phyloP scores from a whole-genome alignment of 208 protist genomes.

The Leishmania lainsoni region DNA sequence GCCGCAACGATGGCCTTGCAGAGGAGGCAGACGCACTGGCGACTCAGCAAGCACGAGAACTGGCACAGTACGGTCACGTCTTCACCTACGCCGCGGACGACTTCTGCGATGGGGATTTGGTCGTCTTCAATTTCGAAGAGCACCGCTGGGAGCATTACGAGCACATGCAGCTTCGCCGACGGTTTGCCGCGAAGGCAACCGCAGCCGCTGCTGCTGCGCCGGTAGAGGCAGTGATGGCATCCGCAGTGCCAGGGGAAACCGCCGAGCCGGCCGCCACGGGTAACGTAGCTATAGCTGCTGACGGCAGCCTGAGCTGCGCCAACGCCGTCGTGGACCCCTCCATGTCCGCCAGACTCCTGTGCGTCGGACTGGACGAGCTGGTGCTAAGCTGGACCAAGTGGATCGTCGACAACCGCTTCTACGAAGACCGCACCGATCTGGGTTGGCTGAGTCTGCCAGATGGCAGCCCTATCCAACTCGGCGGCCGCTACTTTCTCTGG shows the following conservation, averaged over 20 bases:
- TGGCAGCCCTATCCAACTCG: conserved; percentile 36
- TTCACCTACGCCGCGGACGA: conserved; percentile 50
- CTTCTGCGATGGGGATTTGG: conserved; percentile 59
- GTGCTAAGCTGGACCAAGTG: conserved; percentile 64
- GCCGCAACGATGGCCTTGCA: background rate
- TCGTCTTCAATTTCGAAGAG: conserved; percentile 47
- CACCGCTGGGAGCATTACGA: conserved; percentile 53
- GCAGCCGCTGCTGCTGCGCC: background rate
- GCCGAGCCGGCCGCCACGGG: background rate
- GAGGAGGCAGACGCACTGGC: conserved; percentile 13
- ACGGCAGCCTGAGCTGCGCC: background rate
- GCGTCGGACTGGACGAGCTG: conserved; percentile 43
- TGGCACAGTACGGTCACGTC: conserved; percentile 26
- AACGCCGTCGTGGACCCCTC: conserved; percentile 22
- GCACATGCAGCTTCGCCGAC: conserved; percentile 47
- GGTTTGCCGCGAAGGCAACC: conserved; percentile 22
- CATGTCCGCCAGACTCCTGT: conserved; percentile 41
- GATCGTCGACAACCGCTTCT: conserved; percentile 51
- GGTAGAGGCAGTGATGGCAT: background rate
- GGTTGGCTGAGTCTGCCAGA: conserved; percentile 46
- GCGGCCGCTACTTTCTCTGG: conserved; percentile 66
- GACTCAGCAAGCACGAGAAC: conserved; percentile 32
- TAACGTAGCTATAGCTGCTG: background rate
- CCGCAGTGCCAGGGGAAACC: background rate
- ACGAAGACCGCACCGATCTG: conserved; percentile 46